Conservation (phyloP, 1,284 basidiomycete species). For the Microbotryum saponariae region DNA sequence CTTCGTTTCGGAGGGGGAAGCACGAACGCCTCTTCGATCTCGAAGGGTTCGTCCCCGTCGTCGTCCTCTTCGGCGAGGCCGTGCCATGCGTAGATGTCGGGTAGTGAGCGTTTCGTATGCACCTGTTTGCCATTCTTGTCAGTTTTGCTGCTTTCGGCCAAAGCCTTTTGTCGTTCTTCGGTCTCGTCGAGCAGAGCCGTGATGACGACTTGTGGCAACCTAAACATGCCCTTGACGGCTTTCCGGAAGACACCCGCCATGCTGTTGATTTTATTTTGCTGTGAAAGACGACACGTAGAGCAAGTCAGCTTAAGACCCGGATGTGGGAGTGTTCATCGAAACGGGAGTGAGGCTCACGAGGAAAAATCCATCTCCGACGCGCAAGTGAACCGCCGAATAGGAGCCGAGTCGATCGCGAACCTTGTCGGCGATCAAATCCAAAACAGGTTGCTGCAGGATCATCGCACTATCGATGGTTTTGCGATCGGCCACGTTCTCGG, state of each 20-base stretch:
- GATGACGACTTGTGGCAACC: constrained; percentile 3
- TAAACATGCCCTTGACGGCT: constrained; percentile 10
- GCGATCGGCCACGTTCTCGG: constrained; percentile 2
- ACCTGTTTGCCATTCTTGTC: no score
- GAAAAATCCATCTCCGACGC: constrained; percentile 18
- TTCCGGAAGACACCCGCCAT: constrained; percentile 13
- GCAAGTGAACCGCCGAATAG: constrained; percentile 21
- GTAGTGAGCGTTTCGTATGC: background rate
- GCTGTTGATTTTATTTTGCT: no score
- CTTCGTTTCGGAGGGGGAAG: background rate
- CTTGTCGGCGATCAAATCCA: constrained; percentile 14
- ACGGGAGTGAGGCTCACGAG: background rate
- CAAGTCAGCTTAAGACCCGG: background rate
- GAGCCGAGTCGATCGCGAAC: constrained; percentile 12
- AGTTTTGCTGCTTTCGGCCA: background rate
- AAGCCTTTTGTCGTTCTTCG: background rate
- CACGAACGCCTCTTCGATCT: background rate
- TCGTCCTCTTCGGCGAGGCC: background rate
- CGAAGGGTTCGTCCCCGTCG: background rate
- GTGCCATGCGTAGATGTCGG: background rate
- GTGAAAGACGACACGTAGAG: no score
- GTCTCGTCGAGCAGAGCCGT: constrained; percentile 6
- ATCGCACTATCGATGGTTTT: background rate
- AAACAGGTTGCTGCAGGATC: constrained; percentile 11
- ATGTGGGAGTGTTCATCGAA: constrained; percentile 10